Evolutionary conservation across 441 rosid species (phyloP).

Genomic region (Croton laevigatus): DNA sequence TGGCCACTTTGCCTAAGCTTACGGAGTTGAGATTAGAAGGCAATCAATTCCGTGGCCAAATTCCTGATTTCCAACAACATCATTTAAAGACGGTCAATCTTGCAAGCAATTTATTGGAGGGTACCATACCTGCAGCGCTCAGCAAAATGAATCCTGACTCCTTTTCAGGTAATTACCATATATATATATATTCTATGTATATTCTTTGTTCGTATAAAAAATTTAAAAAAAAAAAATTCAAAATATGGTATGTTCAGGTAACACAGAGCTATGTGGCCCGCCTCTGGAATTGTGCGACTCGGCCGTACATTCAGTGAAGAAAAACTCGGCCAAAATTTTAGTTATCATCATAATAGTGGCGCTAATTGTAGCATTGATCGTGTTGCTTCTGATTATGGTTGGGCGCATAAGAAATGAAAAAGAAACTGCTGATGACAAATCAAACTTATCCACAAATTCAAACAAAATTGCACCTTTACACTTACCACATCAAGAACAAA

Average conservation of each 20-base stretch:
- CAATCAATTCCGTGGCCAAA: constrained; percentile 54
- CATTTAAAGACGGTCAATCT: constrained; percentile 43
- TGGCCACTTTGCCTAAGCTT: constrained; percentile 52
- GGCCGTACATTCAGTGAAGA: constrained; percentile 13
- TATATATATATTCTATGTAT: not conserved
- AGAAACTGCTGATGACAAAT: not conserved
- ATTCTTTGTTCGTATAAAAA: too few species aligned
- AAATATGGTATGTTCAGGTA: constrained; percentile 41
- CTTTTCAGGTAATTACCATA: constrained; percentile 74
- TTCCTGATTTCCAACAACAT: constrained; percentile 55
- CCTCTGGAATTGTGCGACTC: constrained; percentile 49
- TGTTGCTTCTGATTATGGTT: constrained; percentile 19
- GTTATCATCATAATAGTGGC: constrained; percentile 26
- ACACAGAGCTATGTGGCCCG: constrained; percentile 54
- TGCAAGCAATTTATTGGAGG: constrained; percentile 70
- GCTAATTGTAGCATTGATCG: constrained; percentile 21
- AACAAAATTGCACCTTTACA: constrained; percentile 19
- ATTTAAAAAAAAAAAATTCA: too few species aligned
- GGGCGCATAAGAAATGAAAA: constrained; percentile 20
- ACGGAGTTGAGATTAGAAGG: constrained; percentile 62
- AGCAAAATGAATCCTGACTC: constrained; percentile 42
- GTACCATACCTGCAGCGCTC: constrained; percentile 70
- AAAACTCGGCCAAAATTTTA: constrained; percentile 17
- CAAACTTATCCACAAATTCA: constrained; percentile 14
- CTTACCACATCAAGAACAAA: not conserved